Base-by-base conservation (phyloP, 176 grass and related monocot species). In the Avena insularis region DNA sequence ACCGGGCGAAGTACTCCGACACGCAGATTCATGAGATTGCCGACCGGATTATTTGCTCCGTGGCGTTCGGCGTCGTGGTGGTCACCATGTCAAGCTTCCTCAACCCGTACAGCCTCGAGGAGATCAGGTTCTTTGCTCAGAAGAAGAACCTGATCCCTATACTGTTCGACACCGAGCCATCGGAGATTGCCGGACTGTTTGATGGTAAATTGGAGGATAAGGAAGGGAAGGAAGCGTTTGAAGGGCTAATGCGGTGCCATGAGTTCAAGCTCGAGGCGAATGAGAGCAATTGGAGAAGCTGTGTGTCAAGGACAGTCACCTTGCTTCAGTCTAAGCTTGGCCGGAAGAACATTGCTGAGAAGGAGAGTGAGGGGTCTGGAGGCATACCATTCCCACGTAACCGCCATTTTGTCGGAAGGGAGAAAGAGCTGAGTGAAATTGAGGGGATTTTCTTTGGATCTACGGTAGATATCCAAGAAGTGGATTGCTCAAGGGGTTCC, bases 81-180 rank as follows among this genome's bases (percentile, higher is more conserved):
- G 87, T 97, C 75, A 97, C 92, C 8, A 85, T 92, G 65, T 96
- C 91, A 27, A 99, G 94, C 54, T 94, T 99, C 85, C 85, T 97
- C 66, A 99, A 94, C 64, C 89, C 89, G 2, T 92, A 90, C 78
- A 99, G 97, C 82, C 84, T 94, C 21, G 97, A 99, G 85, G 97
- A 99, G 87, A 94, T 99, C 50, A 91, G 92, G 35, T 96, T 99
- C 80, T 99, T 97, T 84, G 90, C 91, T 79, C 97, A 99, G 87
- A 99, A 99, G 92, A 99, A 99, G 86, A 99, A 97, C 79, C 79
- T 99, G 40, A 86, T 99, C 53, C 94, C 97, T 11, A 84, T 99
- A 65, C 45, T 99, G 66, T 99, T 91, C 10, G 94, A 97, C 75
- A 92, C 92, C 0, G 94, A 97, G 4, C 83, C 92, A 4, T 50